Evolutionary conservation across 345 rosid species (phyloP).

Genomic region (Schrenkiella parvula): DNA sequence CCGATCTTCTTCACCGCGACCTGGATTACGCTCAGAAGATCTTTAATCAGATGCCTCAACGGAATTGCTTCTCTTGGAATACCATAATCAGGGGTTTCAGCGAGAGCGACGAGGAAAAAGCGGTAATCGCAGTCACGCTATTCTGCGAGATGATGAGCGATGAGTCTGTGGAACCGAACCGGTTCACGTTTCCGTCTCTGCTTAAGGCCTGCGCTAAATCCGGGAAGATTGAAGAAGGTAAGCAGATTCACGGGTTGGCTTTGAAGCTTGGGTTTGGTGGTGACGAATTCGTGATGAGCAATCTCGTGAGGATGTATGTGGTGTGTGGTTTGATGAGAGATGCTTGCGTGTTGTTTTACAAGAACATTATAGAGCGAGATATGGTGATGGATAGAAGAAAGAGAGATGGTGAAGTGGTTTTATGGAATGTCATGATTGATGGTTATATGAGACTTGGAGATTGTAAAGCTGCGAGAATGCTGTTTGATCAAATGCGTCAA

Average conservation of each 20-base stretch:
- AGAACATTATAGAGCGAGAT: conserved; percentile 25
- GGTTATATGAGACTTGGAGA: conserved; percentile 57
- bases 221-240: conserved; percentile 50
- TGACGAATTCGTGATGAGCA: conserved; percentile 63
- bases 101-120: conserved; percentile 35
- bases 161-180: conserved; percentile 47
- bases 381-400: conserved; percentile 37
- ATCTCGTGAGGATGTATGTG: conserved; percentile 66
- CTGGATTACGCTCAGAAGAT: conserved; percentile 44
- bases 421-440: conserved; percentile 75
- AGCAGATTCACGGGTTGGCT: conserved; percentile 54
- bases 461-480: conserved; percentile 34
- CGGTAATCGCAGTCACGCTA: conserved; percentile 38
- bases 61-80: conserved; percentile 80
- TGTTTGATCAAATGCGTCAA: conserved; percentile 55
- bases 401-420: conserved; percentile 53
- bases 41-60: conserved; percentile 44
- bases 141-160: conserved; percentile 45
- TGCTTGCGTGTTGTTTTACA: conserved; percentile 41
- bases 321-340: conserved; percentile 56
- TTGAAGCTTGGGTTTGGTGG: conserved; percentile 47
- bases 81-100: conserved; percentile 62
- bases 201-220: conserved; percentile 55
- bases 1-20: conserved; percentile 37
- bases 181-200: conserved; percentile 62